Evolutionary conservation across 805 yeast species (phyloP).

Genomic region (Ogataea glucozyma): DNA sequence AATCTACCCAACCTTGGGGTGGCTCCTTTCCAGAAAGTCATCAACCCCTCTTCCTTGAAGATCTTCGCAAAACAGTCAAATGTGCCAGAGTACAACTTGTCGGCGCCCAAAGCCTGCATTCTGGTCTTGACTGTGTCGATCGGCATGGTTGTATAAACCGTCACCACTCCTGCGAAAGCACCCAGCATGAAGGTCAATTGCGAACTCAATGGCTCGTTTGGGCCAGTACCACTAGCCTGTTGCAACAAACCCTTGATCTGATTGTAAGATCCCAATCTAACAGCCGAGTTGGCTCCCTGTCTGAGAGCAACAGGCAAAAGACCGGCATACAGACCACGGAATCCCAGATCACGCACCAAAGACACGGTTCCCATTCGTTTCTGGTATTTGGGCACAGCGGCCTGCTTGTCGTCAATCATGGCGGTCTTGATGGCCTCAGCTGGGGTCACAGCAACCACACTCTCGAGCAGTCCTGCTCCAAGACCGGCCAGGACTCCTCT

Average conservation of each 20-base stretch:
- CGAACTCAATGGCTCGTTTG: constrained; percentile 73
- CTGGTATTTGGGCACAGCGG: constrained; percentile 75
- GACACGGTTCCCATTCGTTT: constrained; percentile 64
- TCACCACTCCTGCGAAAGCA: constrained; percentile 83
- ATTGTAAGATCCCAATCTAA: constrained; percentile 89
- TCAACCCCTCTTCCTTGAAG: constrained; percentile 82
- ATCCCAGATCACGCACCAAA: constrained; percentile 74
- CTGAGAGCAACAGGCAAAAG: constrained; percentile 90
- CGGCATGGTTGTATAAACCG: constrained; percentile 94
- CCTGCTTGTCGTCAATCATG: constrained; percentile 87
- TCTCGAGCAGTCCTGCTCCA: constrained; percentile 93
- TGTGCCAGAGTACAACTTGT: constrained; percentile 68
- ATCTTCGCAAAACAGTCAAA: constrained; percentile 78
- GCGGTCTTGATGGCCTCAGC: constrained; percentile 97
- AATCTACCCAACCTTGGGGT: constrained; percentile 94
- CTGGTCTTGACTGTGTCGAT: constrained; percentile 94
- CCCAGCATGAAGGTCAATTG: constrained; percentile 85
- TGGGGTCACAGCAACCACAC: constrained; percentile 93
- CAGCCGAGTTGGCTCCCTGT: constrained; percentile 95
- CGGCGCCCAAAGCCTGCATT: constrained; percentile 91
- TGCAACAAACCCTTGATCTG: constrained; percentile 80
- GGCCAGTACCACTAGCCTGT: constrained; percentile 62
- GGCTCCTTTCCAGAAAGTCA: constrained; percentile 97
- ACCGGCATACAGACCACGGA: constrained; percentile 85
- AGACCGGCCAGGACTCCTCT: constrained; percentile 95